A percentile compares a stretch with the other conserved stretches of the same genome.
These are phyloP conservation scores for Backusella australiensis DNA, from an alignment of 192 early-diverging fungal genomes.

Conservation along the genomic window DNA sequence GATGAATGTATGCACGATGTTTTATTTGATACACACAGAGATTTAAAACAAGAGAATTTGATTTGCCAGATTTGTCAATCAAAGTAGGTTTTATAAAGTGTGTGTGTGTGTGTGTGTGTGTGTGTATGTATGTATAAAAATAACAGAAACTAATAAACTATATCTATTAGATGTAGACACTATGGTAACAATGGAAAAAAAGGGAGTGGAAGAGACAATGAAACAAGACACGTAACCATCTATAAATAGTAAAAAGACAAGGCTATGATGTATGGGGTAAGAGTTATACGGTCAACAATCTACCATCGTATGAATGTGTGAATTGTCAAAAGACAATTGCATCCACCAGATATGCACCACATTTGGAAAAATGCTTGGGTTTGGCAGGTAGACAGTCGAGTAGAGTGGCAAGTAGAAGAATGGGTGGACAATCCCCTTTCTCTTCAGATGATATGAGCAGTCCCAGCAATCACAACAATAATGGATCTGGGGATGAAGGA, in stretches of 20 bases:
- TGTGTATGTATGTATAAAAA: neutral
- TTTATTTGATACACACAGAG: conserved; percentile 68
- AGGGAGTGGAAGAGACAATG: neutral
- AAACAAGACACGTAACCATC: neutral
- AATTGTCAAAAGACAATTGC: conserved; percentile 77
- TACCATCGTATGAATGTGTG: conserved; percentile 76
- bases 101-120: neutral
- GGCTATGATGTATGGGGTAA: conserved; percentile 69
- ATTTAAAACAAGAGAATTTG: conserved; percentile 55
- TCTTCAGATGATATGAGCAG: conserved; percentile 17
- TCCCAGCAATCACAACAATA: neutral
- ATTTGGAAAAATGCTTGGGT: conserved; percentile 92
- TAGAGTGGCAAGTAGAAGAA: conserved; percentile 55
- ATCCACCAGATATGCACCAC: conserved; percentile 84
- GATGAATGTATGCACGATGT: conserved; percentile 74
- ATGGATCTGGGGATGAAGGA: neutral
- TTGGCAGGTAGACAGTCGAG: conserved; percentile 64
- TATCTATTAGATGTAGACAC: neutral
- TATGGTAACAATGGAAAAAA: neutral
- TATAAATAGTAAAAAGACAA: conserved; percentile 39
- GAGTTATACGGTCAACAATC: conserved; percentile 44
- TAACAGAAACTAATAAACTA: neutral
- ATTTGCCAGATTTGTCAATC: conserved; percentile 77
- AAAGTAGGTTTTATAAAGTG: conserved; percentile 49
- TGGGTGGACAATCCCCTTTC: conserved; percentile 27